These are phyloP conservation scores for Suillus decipiens DNA, from an alignment of 768 basidiomycete species.

Conservation along the genomic window DNA sequence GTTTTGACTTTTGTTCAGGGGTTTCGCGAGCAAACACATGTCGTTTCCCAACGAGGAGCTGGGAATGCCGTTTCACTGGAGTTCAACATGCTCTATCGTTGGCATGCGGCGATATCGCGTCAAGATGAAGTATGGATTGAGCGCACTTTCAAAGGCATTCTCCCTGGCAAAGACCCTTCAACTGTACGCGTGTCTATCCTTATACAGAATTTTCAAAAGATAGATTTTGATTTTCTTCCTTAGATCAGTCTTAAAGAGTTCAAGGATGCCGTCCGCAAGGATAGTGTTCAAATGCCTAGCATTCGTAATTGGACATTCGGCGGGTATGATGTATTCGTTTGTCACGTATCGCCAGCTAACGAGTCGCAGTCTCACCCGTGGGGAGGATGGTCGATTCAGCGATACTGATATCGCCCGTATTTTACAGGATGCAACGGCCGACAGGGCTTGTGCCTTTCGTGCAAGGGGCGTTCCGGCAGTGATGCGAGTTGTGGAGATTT, in stretches of 20 bases:
- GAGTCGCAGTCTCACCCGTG: constrained; percentile 47
- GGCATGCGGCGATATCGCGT: constrained; percentile 65
- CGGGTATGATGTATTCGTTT: constrained; percentile 33
- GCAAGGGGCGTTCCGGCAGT: constrained; percentile 70
- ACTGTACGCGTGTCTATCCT: constrained; percentile 32
- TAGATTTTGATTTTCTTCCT: neutral
- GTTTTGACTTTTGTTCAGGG: constrained; percentile 35
- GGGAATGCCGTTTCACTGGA: constrained; percentile 80
- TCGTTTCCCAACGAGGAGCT: constrained; percentile 60
- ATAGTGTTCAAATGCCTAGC: constrained; percentile 11
- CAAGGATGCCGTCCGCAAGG: constrained; percentile 16
- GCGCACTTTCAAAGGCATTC: constrained; percentile 43
- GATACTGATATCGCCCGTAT: constrained; percentile 65
- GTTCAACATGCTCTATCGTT: constrained; percentile 62
- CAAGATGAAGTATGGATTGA: constrained; percentile 60
- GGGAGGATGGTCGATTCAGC: constrained; percentile 53
- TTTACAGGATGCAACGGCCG: constrained; percentile 61
- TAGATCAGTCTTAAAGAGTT: constrained; percentile 27
- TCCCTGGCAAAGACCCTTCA: constrained; percentile 42
- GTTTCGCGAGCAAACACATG: constrained; percentile 52
- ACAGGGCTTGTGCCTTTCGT: constrained; percentile 60
- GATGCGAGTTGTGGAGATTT: constrained; percentile 66
- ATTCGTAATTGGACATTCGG: constrained; percentile 57
- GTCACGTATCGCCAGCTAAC: neutral
- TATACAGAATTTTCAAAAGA: neutral